Evolutionary conservation across 148 eudicot species (phyloP).

Genomic region (Chenopodium quinoa): DNA sequence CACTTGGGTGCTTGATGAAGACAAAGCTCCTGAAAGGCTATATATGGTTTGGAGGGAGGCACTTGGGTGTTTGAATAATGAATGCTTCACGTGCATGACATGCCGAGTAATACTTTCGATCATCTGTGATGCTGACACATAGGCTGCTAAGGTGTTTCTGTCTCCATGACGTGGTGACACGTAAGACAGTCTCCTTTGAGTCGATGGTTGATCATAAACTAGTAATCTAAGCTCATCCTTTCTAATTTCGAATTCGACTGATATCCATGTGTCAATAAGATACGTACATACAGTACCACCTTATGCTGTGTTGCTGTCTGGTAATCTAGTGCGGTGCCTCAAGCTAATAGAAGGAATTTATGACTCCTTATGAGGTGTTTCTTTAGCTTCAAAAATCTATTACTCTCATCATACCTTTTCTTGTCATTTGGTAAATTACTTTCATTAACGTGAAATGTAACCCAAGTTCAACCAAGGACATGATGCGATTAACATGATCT

Average conservation of each 20-base stretch:
- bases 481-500: no score
- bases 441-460: no score
- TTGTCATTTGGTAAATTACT: no score
- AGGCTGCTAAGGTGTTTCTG: neutral
- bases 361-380: no score
- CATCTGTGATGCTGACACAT: conserved; percentile 19
- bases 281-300: no score
- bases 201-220: neutral
- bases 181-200: neutral
- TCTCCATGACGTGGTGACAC: neutral
- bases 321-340: no score
- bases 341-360: no score
- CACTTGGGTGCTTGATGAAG: neutral
- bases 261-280: neutral
- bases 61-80: neutral
- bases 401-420: no score
- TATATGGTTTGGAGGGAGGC: neutral
- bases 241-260: neutral
- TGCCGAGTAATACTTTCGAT: neutral
- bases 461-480: no score
- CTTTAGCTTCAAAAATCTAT: no score
- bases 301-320: no score
- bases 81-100: conserved; percentile 6
- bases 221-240: neutral
- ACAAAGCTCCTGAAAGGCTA: neutral